Evolutionary conservation across 208 protist species (phyloP).

Genomic region (Leptomonas pyrrhocoris): DNA sequence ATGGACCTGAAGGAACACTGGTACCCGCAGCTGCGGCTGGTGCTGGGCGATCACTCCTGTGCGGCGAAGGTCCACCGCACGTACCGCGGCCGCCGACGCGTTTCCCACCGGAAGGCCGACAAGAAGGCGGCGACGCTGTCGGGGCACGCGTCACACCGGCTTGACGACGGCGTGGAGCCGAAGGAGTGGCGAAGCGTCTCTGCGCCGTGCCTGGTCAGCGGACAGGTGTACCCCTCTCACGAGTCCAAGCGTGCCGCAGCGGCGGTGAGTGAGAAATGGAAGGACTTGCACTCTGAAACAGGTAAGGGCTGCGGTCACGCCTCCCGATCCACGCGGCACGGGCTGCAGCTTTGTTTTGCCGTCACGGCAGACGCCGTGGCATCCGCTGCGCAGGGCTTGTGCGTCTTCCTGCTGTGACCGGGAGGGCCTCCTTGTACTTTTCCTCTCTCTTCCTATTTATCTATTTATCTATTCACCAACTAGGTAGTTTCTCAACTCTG

Average conservation of each 20-base stretch:
- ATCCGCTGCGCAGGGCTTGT: slow-evolving; percentile 22
- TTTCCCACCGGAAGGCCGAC: neutral
- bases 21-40: slow-evolving; percentile 42
- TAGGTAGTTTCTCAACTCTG: too few relatives aligned
- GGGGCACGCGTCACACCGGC: neutral
- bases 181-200: slow-evolving; percentile 16
- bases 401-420: slow-evolving; percentile 27
- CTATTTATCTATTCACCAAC: too few relatives aligned
- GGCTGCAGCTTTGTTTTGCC: neutral
- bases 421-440: neutral
- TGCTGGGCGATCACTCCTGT: slow-evolving; percentile 34
- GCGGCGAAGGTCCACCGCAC: neutral
- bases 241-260: neutral
- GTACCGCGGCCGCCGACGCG: neutral
- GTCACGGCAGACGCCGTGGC: slow-evolving; percentile 33
- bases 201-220: slow-evolving; percentile 13
- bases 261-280: neutral
- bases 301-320: neutral
- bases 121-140: neutral
- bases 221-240: neutral
- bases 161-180: neutral
- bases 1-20: slow-evolving; percentile 34
- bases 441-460: neutral
- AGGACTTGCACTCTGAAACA: neutral
- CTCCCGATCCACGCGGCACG: neutral